These are phyloP conservation scores for Suhomyces chickasaworum DNA, from an alignment of 1,139 yeast genomes.

Conservation along the genomic window DNA sequence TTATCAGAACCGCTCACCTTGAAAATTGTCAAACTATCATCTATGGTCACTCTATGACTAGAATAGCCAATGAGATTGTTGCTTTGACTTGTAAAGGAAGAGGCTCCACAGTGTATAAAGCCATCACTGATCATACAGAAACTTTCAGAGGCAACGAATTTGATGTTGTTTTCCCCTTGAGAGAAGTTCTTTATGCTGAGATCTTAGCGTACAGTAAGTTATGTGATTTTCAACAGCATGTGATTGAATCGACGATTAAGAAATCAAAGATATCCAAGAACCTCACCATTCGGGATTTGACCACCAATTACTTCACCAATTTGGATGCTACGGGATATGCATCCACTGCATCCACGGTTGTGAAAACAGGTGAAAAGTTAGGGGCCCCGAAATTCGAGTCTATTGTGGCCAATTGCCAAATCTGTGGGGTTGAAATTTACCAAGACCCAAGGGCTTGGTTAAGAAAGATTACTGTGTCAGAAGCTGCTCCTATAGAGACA, in stretches of 20 bases:
- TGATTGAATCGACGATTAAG: conserved; percentile 25
- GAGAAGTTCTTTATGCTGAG: conserved; percentile 73
- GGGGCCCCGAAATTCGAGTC: conserved; percentile 48
- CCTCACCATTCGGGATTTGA: conserved; percentile 79
- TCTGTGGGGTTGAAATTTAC: conserved; percentile 55
- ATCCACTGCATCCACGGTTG: conserved; percentile 91
- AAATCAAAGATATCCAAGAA: conserved; percentile 53
- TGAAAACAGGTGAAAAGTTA: conserved; percentile 82
- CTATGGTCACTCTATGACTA: conserved; percentile 81
- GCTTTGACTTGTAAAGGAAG: conserved; percentile 88
- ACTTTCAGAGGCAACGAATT: conserved; percentile 33
- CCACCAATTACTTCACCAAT: conserved; percentile 68
- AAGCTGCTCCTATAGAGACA: conserved; percentile 51
- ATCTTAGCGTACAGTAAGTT: conserved; percentile 53
- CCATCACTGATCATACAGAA: conserved; percentile 49
- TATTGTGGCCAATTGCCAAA: conserved; percentile 38
- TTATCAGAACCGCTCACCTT: conserved; percentile 49
- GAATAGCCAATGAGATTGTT: conserved; percentile 76
- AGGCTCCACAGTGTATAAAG: conserved; percentile 64
- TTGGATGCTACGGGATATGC: conserved; percentile 80
- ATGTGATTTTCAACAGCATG: conserved; percentile 29
- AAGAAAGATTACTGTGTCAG: conserved; percentile 67
- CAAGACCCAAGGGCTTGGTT: conserved; percentile 71
- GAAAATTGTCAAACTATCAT: conserved; percentile 56
- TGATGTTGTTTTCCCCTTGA: conserved; percentile 63